phyloP scores from a whole-genome alignment of 2,329 filamentous ascomycete genomes.

The Aureobasidium leucospermi region DNA sequence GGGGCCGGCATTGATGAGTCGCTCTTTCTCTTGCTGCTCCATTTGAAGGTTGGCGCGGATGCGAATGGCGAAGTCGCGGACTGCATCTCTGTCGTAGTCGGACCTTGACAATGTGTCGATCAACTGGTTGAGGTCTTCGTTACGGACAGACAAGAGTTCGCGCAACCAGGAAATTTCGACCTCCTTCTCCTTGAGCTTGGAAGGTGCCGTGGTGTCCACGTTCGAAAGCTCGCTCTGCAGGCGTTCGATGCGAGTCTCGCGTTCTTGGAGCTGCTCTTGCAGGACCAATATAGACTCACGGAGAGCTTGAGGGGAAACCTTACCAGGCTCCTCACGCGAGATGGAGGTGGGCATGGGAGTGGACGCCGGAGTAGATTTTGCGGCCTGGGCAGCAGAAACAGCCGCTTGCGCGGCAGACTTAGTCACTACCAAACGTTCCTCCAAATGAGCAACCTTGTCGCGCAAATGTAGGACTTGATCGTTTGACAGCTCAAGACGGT shows the following conservation, averaged over 20 bases:
- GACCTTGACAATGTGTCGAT: conserved; percentile 71
- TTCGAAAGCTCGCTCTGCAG: conserved; percentile 65
- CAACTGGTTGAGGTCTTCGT: conserved; percentile 88
- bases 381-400: conserved; percentile 51
- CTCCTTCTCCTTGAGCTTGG: conserved; percentile 82
- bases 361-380: conserved; percentile 13
- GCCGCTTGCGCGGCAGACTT: conserved; percentile 81
- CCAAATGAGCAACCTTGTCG: conserved; percentile 74
- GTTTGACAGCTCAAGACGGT: conserved; percentile 72
- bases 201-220: conserved; percentile 67
- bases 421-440: conserved; percentile 85
- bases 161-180: conserved; percentile 93
- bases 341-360: conserved; percentile 17
- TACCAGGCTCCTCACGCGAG: conserved; percentile 54
- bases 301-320: conserved; percentile 87
- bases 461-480: conserved; percentile 80
- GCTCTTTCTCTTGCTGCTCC: conserved; percentile 92
- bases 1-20: conserved; percentile 59
- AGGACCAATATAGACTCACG: conserved; percentile 94
- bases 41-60: conserved; percentile 93
- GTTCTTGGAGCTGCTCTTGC: conserved; percentile 92
- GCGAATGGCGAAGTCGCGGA: conserved; percentile 86
- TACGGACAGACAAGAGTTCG: conserved; percentile 82
- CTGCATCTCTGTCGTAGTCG: conserved; percentile 66
- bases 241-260: conserved; percentile 81